A percentile compares a stretch with the other conserved stretches of the same genome.
phyloP scores from a whole-genome alignment of 225 moss, liverwort and hornwort species.

The Physcomitrium patens region DNA sequence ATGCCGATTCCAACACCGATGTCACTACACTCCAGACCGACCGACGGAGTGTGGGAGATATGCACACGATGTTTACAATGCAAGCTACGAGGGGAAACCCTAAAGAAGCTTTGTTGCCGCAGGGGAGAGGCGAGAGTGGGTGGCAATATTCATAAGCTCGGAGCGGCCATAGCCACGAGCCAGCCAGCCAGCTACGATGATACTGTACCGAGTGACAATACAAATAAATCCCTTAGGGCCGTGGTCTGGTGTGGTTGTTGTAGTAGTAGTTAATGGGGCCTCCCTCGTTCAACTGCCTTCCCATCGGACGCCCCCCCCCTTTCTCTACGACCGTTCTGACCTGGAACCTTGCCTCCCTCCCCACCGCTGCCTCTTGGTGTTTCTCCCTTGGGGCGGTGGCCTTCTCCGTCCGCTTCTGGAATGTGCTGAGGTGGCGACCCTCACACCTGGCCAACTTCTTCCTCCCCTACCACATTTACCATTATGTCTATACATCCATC shows the following conservation, averaged over 20 bases:
- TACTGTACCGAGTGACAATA: not conserved
- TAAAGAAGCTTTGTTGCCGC: too few relatives aligned
- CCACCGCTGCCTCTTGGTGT: too few relatives aligned
- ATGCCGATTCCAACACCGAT: not conserved
- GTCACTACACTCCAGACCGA: not conserved
- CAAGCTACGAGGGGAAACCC: too few relatives aligned
- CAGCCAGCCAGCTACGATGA: conserved; percentile 1
- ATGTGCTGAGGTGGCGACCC: too few relatives aligned
- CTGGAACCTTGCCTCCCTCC: not conserved
- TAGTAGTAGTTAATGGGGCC: not conserved
- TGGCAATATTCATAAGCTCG: not conserved
- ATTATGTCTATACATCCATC: too few relatives aligned
- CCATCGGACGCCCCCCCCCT: not conserved
- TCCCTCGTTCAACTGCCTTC: conserved; percentile 12
- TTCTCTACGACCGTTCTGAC: not conserved
- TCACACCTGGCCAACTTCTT: too few relatives aligned
- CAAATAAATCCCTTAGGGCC: not conserved
- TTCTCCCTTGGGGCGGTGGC: too few relatives aligned
- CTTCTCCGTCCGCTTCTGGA: too few relatives aligned
- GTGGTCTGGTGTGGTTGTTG: conserved; percentile 11
- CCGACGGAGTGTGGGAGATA: too few relatives aligned
- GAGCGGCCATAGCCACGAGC: conserved; percentile 11
- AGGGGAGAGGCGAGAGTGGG: not conserved
- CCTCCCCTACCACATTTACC: too few relatives aligned
- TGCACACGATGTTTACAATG: too few relatives aligned